These are phyloP conservation scores for Candida vaughaniae DNA, from an alignment of 805 yeast species.

Conservation along the genomic window DNA sequence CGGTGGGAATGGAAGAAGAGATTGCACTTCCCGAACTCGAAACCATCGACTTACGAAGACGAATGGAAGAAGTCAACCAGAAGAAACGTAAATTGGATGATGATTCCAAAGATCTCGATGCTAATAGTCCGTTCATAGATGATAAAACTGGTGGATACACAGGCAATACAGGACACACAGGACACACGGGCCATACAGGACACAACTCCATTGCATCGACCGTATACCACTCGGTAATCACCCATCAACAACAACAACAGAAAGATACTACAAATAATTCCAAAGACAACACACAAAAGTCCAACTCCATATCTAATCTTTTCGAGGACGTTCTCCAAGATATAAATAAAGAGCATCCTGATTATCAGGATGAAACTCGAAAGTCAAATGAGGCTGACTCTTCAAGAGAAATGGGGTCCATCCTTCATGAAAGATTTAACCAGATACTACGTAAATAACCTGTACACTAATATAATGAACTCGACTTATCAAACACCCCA, in stretches of 20 bases:
- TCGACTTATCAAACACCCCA: too few relatives aligned
- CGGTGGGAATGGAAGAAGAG: not conserved
- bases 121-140: conserved; percentile 36
- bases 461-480: too few relatives aligned
- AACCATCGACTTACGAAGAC: conserved; percentile 18
- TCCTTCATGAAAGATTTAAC: conserved; percentile 13
- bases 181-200: conserved; percentile 11
- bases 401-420: conserved; percentile 14
- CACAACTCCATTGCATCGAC: conserved; percentile 27
- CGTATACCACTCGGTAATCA: conserved; percentile 28
- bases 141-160: conserved; percentile 6
- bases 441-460: conserved; percentile 5
- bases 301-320: conserved; percentile 31
- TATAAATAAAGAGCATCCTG: conserved; percentile 9
- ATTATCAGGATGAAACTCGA: not conserved
- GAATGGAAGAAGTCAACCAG: conserved; percentile 9
- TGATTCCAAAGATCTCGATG: conserved; percentile 15
- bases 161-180: conserved; percentile 6
- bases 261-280: conserved; percentile 2
- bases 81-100: conserved; percentile 12
- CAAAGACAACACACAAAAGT: conserved; percentile 11
- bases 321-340: conserved; percentile 28
- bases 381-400: conserved; percentile 8
- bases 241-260: conserved; percentile 8
- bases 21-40: conserved; percentile 21